These are phyloP conservation scores for Populus tomentosa DNA, from an alignment of 441 rosid genomes.

Conservation along the genomic window DNA sequence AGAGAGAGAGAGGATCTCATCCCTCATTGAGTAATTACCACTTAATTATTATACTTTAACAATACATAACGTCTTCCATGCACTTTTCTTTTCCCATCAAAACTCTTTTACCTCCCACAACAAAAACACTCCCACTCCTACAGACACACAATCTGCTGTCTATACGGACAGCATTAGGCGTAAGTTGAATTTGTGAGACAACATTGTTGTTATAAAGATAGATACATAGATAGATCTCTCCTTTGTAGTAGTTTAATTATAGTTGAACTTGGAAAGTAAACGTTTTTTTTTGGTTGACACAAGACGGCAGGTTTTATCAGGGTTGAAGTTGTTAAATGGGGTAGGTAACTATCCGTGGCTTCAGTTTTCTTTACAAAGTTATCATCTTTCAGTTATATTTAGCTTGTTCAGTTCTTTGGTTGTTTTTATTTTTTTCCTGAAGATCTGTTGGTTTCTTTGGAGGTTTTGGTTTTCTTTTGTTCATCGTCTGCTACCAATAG, in stretches of 20 bases:
- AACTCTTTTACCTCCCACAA: neutral
- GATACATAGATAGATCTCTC: neutral
- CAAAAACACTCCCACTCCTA: neutral
- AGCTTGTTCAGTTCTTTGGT: neutral
- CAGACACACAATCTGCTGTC: neutral
- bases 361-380: constrained; percentile 18
- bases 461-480: neutral
- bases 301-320: constrained; percentile 19
- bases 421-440: neutral
- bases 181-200: neutral
- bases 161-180: neutral
- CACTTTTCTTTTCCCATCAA: neutral
- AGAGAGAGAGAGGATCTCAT: no score
- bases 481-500: neutral
- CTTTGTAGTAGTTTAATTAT: neutral
- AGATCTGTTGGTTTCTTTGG: neutral
- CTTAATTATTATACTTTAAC: no score
- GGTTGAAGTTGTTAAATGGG: constrained; percentile 22
- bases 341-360: constrained; percentile 34
- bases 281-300: neutral
- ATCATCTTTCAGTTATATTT: neutral
- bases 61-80: neutral
- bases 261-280: constrained; percentile 4
- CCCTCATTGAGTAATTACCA: no score
- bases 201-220: neutral